Evolutionary conservation across 495 filamentous ascomycete genomes (phyloP).

Genomic region (Pyrenopolyporus hunteri): DNA sequence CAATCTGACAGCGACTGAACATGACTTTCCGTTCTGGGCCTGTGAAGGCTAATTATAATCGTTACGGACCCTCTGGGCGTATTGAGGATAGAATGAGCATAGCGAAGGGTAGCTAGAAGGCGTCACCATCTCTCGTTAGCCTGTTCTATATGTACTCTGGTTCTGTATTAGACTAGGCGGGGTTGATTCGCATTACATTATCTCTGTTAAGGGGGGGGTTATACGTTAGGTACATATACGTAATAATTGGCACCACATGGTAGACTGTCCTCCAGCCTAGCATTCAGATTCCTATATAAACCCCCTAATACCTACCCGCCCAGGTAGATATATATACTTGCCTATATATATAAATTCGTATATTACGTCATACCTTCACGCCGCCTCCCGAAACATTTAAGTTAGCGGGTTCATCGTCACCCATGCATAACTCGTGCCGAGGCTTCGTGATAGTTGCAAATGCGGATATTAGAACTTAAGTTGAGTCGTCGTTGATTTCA

Average conservation of each 20-base stretch:
- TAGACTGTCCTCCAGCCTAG: no score
- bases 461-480: no score
- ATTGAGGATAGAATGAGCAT: not conserved
- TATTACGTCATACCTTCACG: no score
- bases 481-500: no score
- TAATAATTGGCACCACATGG: not conserved
- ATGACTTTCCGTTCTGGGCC: not conserved
- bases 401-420: no score
- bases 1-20: constrained; percentile 23
- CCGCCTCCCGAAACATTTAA: no score
- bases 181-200: constrained; percentile 4
- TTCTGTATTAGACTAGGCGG: constrained; percentile 24
- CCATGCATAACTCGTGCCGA: no score
- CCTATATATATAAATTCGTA: no score
- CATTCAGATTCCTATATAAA: no score
- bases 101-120: not conserved
- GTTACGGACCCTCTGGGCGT: not conserved
- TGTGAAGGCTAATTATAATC: not conserved
- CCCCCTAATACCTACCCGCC: no score
- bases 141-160: constrained; percentile 18
- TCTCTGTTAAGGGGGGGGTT: not conserved
- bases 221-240: not conserved
- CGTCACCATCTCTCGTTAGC: constrained; percentile 1
- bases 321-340: no score
- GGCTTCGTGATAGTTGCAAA: no score